Conservation (phyloP, 2,329 filamentous ascomycete genomes). For the Colletotrichum higginsianum region DNA sequence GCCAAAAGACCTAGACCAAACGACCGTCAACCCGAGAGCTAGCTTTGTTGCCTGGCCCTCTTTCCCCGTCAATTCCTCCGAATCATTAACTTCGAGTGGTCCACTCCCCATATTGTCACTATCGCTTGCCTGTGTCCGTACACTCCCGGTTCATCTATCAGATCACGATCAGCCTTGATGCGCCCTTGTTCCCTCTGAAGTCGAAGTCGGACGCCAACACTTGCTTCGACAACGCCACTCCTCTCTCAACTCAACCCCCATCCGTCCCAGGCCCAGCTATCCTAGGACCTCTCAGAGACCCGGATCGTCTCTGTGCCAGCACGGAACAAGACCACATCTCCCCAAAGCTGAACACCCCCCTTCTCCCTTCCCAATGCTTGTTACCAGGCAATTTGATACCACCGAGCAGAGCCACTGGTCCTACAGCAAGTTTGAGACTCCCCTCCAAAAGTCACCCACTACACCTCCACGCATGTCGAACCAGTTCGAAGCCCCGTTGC, state of each 20-base stretch:
- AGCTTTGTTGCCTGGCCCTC: neutral
- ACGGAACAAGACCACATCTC: conserved; percentile 39
- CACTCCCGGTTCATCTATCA: neutral
- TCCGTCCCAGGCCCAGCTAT: conserved; percentile 2
- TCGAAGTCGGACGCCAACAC: neutral
- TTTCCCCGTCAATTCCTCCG: neutral
- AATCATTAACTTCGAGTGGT: conserved; percentile 27
- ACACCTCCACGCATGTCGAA: conserved; percentile 70
- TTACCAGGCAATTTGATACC: conserved; percentile 67
- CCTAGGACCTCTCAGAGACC: conserved; percentile 31
- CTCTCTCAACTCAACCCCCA: conserved; percentile 1
- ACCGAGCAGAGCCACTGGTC: conserved; percentile 70
- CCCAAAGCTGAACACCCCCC: neutral
- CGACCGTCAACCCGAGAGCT: conserved; percentile 19
- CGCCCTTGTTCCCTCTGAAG: neutral
- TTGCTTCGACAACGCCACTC: conserved; percentile 8
- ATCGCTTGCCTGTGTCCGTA: conserved; percentile 2
- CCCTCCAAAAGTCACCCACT: conserved; percentile 60
- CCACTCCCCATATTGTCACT: conserved; percentile 3
- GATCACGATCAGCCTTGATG: neutral
- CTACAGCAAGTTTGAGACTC: conserved; percentile 66
- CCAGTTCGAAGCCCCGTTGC: conserved; percentile 65
- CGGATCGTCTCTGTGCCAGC: conserved; percentile 27
- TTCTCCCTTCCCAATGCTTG: conserved; percentile 65
- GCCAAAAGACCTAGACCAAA: conserved; percentile 28